These are phyloP conservation scores for Backusella morwellensis DNA, from an alignment of 192 early-diverging fungal species.

Conservation along the genomic window DNA sequence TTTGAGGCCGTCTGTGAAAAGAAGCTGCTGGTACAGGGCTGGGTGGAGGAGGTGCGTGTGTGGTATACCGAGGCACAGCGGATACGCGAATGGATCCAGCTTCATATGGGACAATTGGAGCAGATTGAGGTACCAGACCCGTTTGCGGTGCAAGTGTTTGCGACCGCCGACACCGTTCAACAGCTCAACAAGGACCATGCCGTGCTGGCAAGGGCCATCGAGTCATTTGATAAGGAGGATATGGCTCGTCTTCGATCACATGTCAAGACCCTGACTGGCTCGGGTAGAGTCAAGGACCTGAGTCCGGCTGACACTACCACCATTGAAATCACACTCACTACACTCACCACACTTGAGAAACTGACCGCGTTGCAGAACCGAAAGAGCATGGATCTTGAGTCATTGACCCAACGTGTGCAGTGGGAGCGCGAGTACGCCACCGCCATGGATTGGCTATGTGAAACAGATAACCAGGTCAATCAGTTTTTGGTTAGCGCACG, in stretches of 20 bases:
- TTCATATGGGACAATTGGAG: conserved; percentile 32
- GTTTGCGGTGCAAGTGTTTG: not conserved
- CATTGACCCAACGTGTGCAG: conserved; percentile 30
- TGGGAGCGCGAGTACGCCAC: conserved; percentile 36
- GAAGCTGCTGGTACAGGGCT: conserved; percentile 27
- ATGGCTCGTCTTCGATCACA: conserved; percentile 43
- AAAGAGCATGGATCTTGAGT: conserved; percentile 25
- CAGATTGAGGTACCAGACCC: conserved; percentile 27
- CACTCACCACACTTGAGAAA: conserved; percentile 38
- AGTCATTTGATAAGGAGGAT: conserved; percentile 41
- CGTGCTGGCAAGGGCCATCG: conserved; percentile 36
- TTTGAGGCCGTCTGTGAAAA: conserved; percentile 22
- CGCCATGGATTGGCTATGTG: conserved; percentile 20
- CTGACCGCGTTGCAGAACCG: conserved; percentile 27
- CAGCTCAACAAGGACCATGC: conserved; percentile 28
- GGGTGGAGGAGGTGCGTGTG: conserved; percentile 29
- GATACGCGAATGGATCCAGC: conserved; percentile 37
- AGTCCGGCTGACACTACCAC: conserved; percentile 47
- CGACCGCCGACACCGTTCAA: conserved; percentile 25
- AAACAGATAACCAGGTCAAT: conserved; percentile 16
- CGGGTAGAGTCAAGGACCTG: conserved; percentile 25
- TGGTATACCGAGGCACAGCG: conserved; percentile 40
- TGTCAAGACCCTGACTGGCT: conserved; percentile 42
- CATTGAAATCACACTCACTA: conserved; percentile 42
- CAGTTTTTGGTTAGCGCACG: conserved; percentile 27